phyloP scores from a whole-genome alignment of 768 basidiomycete genomes.

The Mycena maculata region DNA sequence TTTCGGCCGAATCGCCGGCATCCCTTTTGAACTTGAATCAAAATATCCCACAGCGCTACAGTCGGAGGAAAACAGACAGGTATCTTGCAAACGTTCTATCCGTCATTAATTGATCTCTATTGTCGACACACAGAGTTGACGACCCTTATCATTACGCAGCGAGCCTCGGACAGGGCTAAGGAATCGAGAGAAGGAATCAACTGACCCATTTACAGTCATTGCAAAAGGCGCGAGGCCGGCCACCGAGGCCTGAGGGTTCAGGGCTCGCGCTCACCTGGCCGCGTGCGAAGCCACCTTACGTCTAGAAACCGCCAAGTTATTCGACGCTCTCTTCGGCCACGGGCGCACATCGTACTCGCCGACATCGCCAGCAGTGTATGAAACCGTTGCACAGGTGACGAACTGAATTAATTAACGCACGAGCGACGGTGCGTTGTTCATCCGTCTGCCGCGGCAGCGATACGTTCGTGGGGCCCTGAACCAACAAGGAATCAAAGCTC shows the following conservation, averaged over 20 bases:
- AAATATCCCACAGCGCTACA: not conserved
- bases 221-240: too few species aligned
- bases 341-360: not conserved
- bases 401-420: conserved; percentile 24
- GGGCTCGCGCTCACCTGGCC: not conserved
- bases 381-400: not conserved
- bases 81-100: too few species aligned
- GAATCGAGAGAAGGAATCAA: not conserved
- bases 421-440: conserved; percentile 4
- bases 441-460: not conserved
- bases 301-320: not conserved
- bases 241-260: not conserved
- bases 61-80: not conserved
- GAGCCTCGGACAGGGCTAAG: too few species aligned
- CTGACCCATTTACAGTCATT: conserved; percentile 14
- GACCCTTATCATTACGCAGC: too few species aligned
- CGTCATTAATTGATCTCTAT: not conserved
- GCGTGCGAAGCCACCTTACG: conserved; percentile 22
- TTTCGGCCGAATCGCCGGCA: not conserved
- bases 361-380: not conserved
- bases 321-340: not conserved
- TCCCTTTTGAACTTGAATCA: not conserved
- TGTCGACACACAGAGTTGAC: too few species aligned
- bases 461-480: not conserved
- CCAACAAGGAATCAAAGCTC: not conserved